Evolutionary conservation across 139 green algal genomes (phyloP).

Genomic region (Chlamydomonas urium): DNA sequence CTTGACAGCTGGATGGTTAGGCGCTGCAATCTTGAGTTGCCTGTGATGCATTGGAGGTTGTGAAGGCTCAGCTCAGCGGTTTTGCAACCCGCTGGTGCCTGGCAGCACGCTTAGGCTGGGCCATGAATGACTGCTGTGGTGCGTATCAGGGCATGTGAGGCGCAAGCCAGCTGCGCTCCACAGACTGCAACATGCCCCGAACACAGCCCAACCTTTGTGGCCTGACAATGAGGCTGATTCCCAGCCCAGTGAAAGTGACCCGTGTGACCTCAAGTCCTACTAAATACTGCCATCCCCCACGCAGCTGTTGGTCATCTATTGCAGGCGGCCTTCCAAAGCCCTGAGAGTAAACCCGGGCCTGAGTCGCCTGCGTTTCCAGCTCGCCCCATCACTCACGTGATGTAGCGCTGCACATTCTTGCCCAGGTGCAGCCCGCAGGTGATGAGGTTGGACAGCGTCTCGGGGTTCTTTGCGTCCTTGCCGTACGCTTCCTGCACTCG

Average conservation of each 20-base stretch:
- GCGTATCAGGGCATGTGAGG: background rate
- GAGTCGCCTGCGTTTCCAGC: background rate
- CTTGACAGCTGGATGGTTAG: slow-evolving; percentile 58
- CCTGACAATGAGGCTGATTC: background rate
- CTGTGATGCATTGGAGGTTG: slow-evolving; percentile 12
- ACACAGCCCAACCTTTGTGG: background rate
- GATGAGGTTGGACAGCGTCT: slow-evolving; percentile 91
- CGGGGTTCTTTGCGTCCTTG: slow-evolving; percentile 83
- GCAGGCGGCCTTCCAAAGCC: background rate
- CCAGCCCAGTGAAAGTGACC: background rate
- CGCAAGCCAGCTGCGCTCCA: background rate
- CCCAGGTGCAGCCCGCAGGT: slow-evolving; percentile 75
- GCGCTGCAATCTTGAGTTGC: slow-evolving; percentile 66
- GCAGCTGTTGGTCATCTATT: too few species aligned
- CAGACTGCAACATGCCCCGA: background rate
- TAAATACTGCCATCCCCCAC: background rate
- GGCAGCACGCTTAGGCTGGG: background rate
- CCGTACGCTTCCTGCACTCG: slow-evolving; percentile 75
- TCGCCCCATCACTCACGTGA: slow-evolving; percentile 39
- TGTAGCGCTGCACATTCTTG: slow-evolving; percentile 72
- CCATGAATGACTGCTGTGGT: background rate
- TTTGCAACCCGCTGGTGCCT: background rate
- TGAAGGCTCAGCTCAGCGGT: background rate
- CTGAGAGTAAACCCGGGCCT: background rate
- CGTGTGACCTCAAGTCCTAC: background rate